Conservation (phyloP, 192 early-diverging fungal species). For the Gigaspora rosea region DNA sequence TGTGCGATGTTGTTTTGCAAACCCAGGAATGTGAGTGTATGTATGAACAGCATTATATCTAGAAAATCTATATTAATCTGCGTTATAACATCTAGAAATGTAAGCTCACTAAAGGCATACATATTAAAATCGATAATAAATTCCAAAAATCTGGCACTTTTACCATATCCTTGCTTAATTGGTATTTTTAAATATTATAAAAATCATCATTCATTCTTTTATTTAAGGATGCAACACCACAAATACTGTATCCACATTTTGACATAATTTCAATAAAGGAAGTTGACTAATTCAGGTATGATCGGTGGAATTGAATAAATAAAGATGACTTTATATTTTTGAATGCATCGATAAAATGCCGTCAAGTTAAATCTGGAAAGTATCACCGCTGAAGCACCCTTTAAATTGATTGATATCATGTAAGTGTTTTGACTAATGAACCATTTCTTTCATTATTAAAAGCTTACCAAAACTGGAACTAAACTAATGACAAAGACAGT, state of each 20-base stretch:
- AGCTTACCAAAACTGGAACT: constrained; percentile 36
- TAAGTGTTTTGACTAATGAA: constrained; percentile 30
- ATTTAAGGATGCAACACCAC: constrained; percentile 69
- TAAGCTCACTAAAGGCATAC: too few relatives aligned
- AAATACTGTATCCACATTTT: constrained; percentile 48
- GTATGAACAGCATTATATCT: too few relatives aligned
- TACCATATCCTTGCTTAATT: constrained; percentile 71
- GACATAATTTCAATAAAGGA: constrained; percentile 59
- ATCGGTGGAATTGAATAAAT: constrained; percentile 66
- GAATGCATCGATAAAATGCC: constrained; percentile 55
- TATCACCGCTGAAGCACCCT: constrained; percentile 54
- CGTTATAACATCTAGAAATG: too few relatives aligned
- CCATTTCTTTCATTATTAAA: neutral
- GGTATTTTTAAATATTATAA: constrained; percentile 33
- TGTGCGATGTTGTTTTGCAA: too few relatives aligned
- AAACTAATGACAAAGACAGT: too few relatives aligned
- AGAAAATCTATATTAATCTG: too few relatives aligned
- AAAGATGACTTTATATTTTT: constrained; percentile 51
- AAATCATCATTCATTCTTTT: constrained; percentile 41
- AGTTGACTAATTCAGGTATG: constrained; percentile 63
- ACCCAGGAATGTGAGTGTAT: too few relatives aligned
- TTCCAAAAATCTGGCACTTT: neutral
- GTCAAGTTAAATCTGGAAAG: constrained; percentile 64
- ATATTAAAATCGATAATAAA: too few relatives aligned
- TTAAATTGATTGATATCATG: constrained; percentile 39